Base-by-base conservation (phyloP, 371 early-diverging fungal genomes). In the Zychaea mexicana region DNA sequence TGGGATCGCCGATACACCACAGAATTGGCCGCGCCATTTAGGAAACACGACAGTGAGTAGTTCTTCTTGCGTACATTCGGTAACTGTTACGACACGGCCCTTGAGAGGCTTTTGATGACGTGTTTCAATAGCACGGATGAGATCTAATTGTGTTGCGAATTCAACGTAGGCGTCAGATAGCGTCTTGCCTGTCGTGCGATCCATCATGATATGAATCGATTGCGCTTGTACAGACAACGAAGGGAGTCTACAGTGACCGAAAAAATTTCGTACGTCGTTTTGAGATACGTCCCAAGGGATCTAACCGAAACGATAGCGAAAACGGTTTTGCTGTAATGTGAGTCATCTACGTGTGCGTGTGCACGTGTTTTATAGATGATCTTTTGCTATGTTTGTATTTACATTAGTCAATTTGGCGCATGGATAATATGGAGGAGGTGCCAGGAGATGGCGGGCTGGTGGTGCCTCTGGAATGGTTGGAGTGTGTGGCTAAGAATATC, bases 111-210 rank as follows among this genome's bases (percentile, higher is more conserved):
- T 81, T 61, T 83, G 72, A 52, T 85, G 77, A 1, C 81, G 76
- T 3, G 82, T 70, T 22, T 84, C 80, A 10, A 85, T 82, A 0
- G 85, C 87, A 4, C 71, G 69, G 24, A 62, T 58, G 26, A 83
- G 68, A 45, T 84, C 83, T 0, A 63, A 64, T 8, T 78, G 62
- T 6, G 70, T 79, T 28, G 79, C 69, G 55, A 90, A 82, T 65
- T 90, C 90, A 28, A 90, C 77, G 66, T 81, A 90, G 17, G 86
- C 86, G 65, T 88, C 89, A 7, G 85, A 83, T 46, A 81, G 74
- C 0, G 88, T 90, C 63, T 89, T 88, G 24, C 89, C 89, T 3
- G 88, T 86, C 2, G 79, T 76, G 21, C 88, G 83, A 66, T 86
- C 82, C 79, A 79, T 83, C 76, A 85, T 75, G 45, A 84, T 82